Conservation (phyloP, 768 basidiomycete species). For the Paxillus ammoniavirescens region DNA sequence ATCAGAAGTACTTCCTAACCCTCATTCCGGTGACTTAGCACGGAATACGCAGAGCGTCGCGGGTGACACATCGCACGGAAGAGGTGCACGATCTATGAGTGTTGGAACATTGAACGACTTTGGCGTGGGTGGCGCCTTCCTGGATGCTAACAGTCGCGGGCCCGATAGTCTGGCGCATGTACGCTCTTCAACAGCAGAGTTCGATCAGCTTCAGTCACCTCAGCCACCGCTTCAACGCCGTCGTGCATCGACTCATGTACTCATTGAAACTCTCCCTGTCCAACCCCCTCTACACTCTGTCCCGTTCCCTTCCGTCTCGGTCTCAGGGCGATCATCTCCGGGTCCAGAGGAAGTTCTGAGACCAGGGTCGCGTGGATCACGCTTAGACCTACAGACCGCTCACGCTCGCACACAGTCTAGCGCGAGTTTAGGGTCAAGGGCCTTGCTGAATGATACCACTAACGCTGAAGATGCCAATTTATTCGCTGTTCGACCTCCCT, state of each 20-base stretch:
- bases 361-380: constrained; percentile 33
- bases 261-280: constrained; percentile 42
- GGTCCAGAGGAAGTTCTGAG: constrained; percentile 38
- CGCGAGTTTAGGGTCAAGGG: constrained; percentile 50
- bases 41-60: constrained; percentile 44
- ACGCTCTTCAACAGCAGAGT: constrained; percentile 61
- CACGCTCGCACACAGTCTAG: constrained; percentile 51
- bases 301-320: constrained; percentile 62
- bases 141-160: constrained; percentile 35
- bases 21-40: constrained; percentile 36
- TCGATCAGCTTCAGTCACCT: constrained; percentile 44
- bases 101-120: constrained; percentile 59
- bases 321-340: constrained; percentile 46
- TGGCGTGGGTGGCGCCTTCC: constrained; percentile 45
- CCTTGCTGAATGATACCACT: constrained; percentile 40
- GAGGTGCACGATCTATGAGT: constrained; percentile 62
- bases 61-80: constrained; percentile 38
- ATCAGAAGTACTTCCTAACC: constrained; percentile 42
- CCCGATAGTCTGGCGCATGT: constrained; percentile 40
- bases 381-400: constrained; percentile 28
- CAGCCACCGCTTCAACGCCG: constrained; percentile 44
- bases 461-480: constrained; percentile 32
- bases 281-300: constrained; percentile 47
- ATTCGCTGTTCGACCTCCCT: constrained; percentile 35
- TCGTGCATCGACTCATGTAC: constrained; percentile 48